These are phyloP conservation scores for Fragosphaeria purpurea DNA, from an alignment of 2,329 filamentous ascomycete species.

Conservation along the genomic window DNA sequence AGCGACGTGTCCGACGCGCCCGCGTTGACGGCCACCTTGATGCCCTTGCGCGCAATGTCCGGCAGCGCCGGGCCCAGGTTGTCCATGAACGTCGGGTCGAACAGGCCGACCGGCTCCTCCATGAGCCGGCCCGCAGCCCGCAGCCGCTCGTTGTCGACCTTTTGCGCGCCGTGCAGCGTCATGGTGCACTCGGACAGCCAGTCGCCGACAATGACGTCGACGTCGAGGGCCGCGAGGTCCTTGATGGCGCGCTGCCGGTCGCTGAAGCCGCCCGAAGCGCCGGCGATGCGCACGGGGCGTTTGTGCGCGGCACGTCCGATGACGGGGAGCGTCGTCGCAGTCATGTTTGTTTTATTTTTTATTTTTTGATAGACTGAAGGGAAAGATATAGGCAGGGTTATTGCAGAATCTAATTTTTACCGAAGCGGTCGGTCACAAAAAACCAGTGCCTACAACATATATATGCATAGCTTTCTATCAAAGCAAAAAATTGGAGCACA, in stretches of 20 bases:
- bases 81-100: conserved; percentile 21
- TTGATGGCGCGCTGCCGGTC: conserved; percentile 31
- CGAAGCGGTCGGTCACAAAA: too few species aligned
- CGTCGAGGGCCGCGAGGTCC: conserved; percentile 26
- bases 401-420: too few species aligned
- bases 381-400: too few species aligned
- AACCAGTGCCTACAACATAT: too few species aligned
- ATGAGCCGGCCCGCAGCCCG: neutral
- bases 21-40: conserved; percentile 23
- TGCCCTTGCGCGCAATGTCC: conserved; percentile 14
- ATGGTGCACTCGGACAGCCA: conserved; percentile 23
- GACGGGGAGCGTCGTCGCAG: too few species aligned
- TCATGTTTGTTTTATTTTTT: too few species aligned
- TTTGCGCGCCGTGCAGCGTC: conserved; percentile 19
- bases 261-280: conserved; percentile 31
- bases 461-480: too few species aligned
- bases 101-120: conserved; percentile 12
- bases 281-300: conserved; percentile 29
- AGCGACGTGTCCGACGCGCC: conserved; percentile 20
- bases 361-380: too few species aligned
- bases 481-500: too few species aligned
- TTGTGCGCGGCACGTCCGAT: conserved; percentile 11
- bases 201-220: conserved; percentile 21
- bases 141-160: conserved; percentile 15
- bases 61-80: conserved; percentile 19